Base-by-base conservation (phyloP, 179 eudicot genomes). In the Heliamphora pulchella region DNA sequence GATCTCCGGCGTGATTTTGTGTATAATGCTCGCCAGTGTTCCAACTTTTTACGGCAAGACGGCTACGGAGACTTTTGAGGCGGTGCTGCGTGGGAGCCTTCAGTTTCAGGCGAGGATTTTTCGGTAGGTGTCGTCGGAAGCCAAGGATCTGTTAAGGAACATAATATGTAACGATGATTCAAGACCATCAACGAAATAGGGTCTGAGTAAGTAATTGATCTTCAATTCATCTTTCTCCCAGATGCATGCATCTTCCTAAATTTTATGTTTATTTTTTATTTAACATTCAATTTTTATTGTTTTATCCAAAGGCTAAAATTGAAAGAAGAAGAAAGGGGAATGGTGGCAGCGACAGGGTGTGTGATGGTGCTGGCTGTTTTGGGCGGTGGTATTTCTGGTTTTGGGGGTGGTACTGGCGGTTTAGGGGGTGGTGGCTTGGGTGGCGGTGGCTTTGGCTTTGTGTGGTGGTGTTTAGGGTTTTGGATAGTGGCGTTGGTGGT, bases 1-100 rank as follows among this genome's bases (percentile, higher is more conserved):
- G 98, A 95, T 97, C 53, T 91, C 90, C 0, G 98, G 98, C 9
- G 98, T 95, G 44, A 89, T 95, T 80, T 74, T 95, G 74, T 95
- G 93, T 70, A 87, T 92, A 50, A 93, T 95, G 98, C 85, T 95
- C 3, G 90, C 89, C 1, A 98, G 98, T 50, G 91, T 86, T 18
- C 94, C 94, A 8, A 98, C 98, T 9, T 95, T 95, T 44, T 89
- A 85, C 8, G 98, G 98, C 0, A 94, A 95, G 1, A 81, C 86
- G 0, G 86, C 93, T 43, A 88, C 82, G 81, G 98, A 93, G 78
- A 93, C 91, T 0, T 95, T 95, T 57, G 87, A 90, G 74, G 93
- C 91, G 15, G 98, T 95, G 64, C 65, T 92, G 31, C 80, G 97
- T 7, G 97, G 86, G 1, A 95, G 89, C 80, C 88, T 95, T 69